phyloP scores from a whole-genome alignment of 495 filamentous ascomycete genomes.

The Penicillium steckii region DNA sequence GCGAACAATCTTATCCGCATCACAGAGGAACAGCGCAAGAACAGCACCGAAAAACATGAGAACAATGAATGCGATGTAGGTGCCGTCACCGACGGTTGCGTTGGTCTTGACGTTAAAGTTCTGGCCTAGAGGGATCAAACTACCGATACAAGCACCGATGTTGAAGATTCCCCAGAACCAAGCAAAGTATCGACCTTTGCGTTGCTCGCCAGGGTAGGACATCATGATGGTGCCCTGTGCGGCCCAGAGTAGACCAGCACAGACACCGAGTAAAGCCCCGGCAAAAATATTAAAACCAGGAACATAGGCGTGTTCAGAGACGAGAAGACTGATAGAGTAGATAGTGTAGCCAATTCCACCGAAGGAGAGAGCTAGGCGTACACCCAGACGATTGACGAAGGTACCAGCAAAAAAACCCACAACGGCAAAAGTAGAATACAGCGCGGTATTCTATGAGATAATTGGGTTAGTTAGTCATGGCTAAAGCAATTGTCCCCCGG shows the following conservation, averaged over 20 bases:
- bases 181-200: constrained; percentile 49
- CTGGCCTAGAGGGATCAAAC: constrained; percentile 44
- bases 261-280: constrained; percentile 47
- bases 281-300: constrained; percentile 72
- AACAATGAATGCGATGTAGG: constrained; percentile 53
- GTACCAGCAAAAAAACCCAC: constrained; percentile 55
- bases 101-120: constrained; percentile 39
- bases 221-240: constrained; percentile 56
- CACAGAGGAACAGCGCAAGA: constrained; percentile 52
- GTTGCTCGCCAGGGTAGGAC: constrained; percentile 47
- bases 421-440: constrained; percentile 60
- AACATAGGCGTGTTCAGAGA: constrained; percentile 66
- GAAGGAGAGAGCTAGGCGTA: constrained; percentile 40
- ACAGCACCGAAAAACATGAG: constrained; percentile 53
- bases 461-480: not conserved
- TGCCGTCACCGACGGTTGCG: constrained; percentile 44
- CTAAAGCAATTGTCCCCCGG: too few species aligned
- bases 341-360: constrained; percentile 48
- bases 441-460: constrained; percentile 45
- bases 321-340: constrained; percentile 43
- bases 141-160: constrained; percentile 49
- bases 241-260: constrained; percentile 50
- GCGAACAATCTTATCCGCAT: constrained; percentile 71
- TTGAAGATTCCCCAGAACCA: constrained; percentile 58
- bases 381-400: constrained; percentile 46